phyloP scores from a whole-genome alignment of 2,329 filamentous ascomycete species.

The Exophiala spinifera region DNA sequence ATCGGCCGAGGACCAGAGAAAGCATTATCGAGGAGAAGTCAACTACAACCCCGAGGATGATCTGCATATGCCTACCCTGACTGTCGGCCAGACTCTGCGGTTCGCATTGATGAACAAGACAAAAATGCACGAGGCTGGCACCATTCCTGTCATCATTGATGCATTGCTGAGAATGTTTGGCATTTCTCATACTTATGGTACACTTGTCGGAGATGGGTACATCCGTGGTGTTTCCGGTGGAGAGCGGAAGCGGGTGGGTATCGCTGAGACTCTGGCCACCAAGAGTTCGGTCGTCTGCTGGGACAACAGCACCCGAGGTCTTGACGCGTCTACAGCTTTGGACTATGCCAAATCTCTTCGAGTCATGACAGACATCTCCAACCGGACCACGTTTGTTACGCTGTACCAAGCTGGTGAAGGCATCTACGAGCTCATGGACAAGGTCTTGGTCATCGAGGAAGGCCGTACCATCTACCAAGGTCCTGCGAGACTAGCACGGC shows the following conservation, averaged over 20 bases:
- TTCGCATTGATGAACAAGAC: conserved; percentile 76
- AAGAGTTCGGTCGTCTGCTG: conserved; percentile 71
- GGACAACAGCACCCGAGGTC: conserved; percentile 77
- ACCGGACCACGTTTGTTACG: conserved; percentile 67
- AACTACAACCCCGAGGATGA: conserved; percentile 78
- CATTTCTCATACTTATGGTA: conserved; percentile 71
- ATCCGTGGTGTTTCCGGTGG: conserved; percentile 74
- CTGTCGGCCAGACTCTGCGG: conserved; percentile 72
- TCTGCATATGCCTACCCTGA: conserved; percentile 69
- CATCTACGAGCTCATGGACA: conserved; percentile 73
- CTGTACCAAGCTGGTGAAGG: conserved; percentile 69
- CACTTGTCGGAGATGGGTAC: conserved; percentile 70
- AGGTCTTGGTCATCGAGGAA: conserved; percentile 72
- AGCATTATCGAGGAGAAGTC: conserved; percentile 70
- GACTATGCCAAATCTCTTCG: conserved; percentile 70
- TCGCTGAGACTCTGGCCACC: conserved; percentile 72
- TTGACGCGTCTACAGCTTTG: conserved; percentile 74
- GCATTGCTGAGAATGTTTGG: conserved; percentile 75
- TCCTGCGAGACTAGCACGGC: conserved; percentile 56
- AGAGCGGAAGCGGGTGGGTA: conserved; percentile 75
- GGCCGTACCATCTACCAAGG: conserved; percentile 69
- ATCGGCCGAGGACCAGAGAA: conserved; percentile 63
- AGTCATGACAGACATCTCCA: conserved; percentile 72
- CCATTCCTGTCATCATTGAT: conserved; percentile 66
- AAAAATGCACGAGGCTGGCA: conserved; percentile 60